phyloP scores from a whole-genome alignment of 805 yeast genomes.

The Wickerhamiella allomyrinae region DNA sequence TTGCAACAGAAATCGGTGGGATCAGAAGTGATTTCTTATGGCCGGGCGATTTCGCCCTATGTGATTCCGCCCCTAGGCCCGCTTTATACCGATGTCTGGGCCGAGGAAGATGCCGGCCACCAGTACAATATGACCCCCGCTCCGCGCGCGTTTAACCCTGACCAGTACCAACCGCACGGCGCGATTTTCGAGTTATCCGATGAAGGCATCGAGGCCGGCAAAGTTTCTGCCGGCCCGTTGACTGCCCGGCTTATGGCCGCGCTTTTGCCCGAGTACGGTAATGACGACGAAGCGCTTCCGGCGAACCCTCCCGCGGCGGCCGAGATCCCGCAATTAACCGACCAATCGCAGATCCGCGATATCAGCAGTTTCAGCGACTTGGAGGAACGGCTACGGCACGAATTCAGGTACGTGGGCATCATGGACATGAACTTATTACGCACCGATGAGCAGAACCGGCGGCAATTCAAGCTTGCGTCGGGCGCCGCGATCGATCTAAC shows the following conservation, averaged over 20 bases:
- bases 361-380: conserved; percentile 60
- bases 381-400: conserved; percentile 80
- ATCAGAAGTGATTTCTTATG: conserved; percentile 20
- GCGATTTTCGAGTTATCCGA: conserved; percentile 10
- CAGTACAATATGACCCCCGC: conserved; percentile 24
- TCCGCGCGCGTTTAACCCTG: conserved; percentile 9
- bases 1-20: conserved; percentile 45
- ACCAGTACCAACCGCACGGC: conserved; percentile 11
- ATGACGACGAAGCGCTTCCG: conserved; percentile 27
- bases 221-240: conserved; percentile 80
- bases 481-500: conserved; percentile 14
- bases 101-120: conserved; percentile 53
- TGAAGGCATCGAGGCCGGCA: conserved; percentile 44
- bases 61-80: conserved; percentile 78
- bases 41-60: conserved; percentile 39
- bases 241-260: conserved; percentile 77
- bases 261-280: conserved; percentile 30
- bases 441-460: conserved; percentile 20
- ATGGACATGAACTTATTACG: conserved; percentile 29
- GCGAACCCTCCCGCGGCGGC: conserved; percentile 8
- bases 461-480: conserved; percentile 16
- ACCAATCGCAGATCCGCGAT: conserved; percentile 24
- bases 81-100: conserved; percentile 71
- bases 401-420: conserved; percentile 79
- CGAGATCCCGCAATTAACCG: conserved; percentile 19